Evolutionary conservation across 2,329 filamentous ascomycete species (phyloP), one percentile per base, ranked within the genome.

Genomic region (Diaporthe australafricana): DNA sequence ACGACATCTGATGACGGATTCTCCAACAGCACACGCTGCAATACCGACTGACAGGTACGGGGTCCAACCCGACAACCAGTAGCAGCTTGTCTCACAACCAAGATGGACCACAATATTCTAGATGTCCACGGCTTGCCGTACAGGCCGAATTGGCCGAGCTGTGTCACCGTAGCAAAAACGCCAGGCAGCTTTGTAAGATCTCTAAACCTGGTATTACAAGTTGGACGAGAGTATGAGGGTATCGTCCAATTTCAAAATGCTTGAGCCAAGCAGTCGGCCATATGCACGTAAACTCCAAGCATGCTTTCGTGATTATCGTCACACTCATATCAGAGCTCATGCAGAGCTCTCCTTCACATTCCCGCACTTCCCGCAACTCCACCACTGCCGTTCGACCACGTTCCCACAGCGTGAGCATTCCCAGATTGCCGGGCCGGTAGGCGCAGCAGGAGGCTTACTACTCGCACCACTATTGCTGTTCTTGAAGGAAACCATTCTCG

Each of bases 301-400:
- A 66, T 66, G 52, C 40, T 57, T 22, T 66, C n/a, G 42, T 69
- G 52, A 56, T 53, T 12, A 22, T 48, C 65, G 42, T 69, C 38
- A 22, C 45, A 20, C 32, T 22, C 22, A 42, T 32, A n/a, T 22
- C 30, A 45, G 76, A 76, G 81, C 12, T 69, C 53, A 69, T 75
- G 75, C 77, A 65, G 86, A 88, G 72, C 78, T 84, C 14, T 86
- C 82, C 79, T 89, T 90, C 80, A 90, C 84, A 74, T 80, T 84
- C 2, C 87, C 87, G 76, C 89, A 91, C 3, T 82, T 79, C 22
- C 84, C 85, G 75, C 89, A 90, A 30, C 85, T 87, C 88, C 88
- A 90, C 87, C 87, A 90, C 74, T 85, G 83, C 55, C 82, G 80
- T 70, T 89, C 86, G 81, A 89, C 87, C 32, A 80, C 77, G 2